Base-by-base conservation (phyloP, 306 rosid genomes). In the Cucumis hystrix region DNA sequence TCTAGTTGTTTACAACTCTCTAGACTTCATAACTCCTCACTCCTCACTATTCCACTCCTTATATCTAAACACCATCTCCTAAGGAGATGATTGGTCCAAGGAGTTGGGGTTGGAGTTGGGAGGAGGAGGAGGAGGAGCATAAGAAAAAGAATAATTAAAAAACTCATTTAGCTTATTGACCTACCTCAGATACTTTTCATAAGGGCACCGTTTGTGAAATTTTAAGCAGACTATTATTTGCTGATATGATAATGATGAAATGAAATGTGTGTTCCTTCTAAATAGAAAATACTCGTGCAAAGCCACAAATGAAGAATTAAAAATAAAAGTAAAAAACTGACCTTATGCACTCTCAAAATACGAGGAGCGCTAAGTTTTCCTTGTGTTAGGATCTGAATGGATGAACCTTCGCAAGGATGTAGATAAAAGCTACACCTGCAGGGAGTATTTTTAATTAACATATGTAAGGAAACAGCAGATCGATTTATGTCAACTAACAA, bases 291-390 rank as follows among this genome's bases (percentile, higher is more conserved):
- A 41, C 57, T 71, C 59, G 45, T 57, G 61, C 62, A 78, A 54
- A 17, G 80, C 76, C 21, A 49, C 55, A 74, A 63, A 77, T 65
- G 79, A 75, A 75, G 47, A 39, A 67, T 78, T 78, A 63, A 76
- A 61, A 81, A 15, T 59, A 81, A 33, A 47, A 77, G 7, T 7
- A 72, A 43, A 72, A 71, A 51, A 83, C 88, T 82, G 83, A 92
- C 99, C 85, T 95, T 95, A 78, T 92, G 97, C 79, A 92, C 86
- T 87, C 99, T 87, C 86, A 95, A 86, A 77, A 95, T 95, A 63
- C 99, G 97, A 57, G 99, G 99, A 71, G 97, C 99, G 77, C 99
- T 95, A 66, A 95, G 83, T 83, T 95, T 95, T 78, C 99, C 99
- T 87, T 95, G 99, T 13, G 99, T 91, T 80, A 95, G 88, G 83